A percentile compares a stretch with the other conserved stretches of the same genome.
Conservation (phyloP, 2,329 filamentous ascomycete species). For the Fusarium palustre region DNA sequence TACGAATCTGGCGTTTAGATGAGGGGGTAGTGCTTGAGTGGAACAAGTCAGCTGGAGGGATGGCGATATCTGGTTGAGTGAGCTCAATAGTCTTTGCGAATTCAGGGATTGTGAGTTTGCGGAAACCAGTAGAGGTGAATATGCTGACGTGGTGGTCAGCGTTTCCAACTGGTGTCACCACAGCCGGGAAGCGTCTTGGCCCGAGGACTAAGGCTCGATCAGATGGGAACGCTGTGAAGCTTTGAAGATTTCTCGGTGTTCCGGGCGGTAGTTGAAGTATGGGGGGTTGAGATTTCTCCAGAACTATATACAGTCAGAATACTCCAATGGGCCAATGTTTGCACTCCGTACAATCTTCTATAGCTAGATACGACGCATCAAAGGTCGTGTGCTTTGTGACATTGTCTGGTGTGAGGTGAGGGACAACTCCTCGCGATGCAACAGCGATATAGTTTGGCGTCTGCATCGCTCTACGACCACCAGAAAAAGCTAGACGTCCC, state of each 20-base stretch:
- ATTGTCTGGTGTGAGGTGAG: conserved; percentile 90
- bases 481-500: conserved; percentile 72
- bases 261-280: conserved; percentile 58
- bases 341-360: conserved; percentile 86
- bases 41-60: conserved; percentile 80
- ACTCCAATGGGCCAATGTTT: neutral
- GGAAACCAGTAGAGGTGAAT: conserved; percentile 88
- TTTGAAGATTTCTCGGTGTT: conserved; percentile 71
- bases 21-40: conserved; percentile 64
- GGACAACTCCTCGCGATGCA: conserved; percentile 85
- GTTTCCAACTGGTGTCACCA: conserved; percentile 77
- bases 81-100: conserved; percentile 74
- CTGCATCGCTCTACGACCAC: conserved; percentile 72
- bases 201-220: conserved; percentile 77
- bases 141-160: conserved; percentile 78
- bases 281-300: conserved; percentile 65
- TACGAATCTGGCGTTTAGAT: conserved; percentile 80
- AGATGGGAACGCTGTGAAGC: conserved; percentile 79
- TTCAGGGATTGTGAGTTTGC: conserved; percentile 73
- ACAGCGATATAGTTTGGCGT: conserved; percentile 87
- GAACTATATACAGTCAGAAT: conserved; percentile 56
- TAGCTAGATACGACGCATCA: conserved; percentile 78
- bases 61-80: conserved; percentile 82
- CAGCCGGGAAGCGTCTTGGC: conserved; percentile 80
- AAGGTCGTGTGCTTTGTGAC: conserved; percentile 73